These are phyloP conservation scores for Leucaena leucocephala DNA, from an alignment of 306 rosid species.

Conservation along the genomic window DNA sequence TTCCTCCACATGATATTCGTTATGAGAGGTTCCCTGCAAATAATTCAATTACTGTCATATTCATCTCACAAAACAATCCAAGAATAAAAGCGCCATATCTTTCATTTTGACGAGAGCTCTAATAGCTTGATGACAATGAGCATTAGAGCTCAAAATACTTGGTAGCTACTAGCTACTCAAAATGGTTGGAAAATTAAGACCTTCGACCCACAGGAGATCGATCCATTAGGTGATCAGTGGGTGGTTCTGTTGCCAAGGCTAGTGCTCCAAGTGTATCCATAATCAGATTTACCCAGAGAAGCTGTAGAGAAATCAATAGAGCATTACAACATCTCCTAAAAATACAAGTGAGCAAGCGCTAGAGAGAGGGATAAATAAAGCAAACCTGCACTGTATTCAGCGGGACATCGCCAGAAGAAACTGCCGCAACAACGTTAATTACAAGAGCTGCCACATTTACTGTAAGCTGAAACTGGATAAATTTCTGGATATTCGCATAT, in stretches of 20 bases:
- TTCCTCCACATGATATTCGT: constrained; percentile 98
- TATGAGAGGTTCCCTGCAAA: constrained; percentile 84
- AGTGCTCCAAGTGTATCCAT: constrained; percentile 99
- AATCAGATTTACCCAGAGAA: constrained; percentile 98
- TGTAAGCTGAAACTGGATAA: constrained; percentile 97
- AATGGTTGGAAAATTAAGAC: constrained; percentile 35
- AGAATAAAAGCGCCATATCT: constrained; percentile 4
- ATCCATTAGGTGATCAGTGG: constrained; percentile 90
- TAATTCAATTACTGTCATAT: constrained; percentile 23
- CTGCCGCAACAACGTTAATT: constrained; percentile 88
- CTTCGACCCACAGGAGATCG: constrained; percentile 82
- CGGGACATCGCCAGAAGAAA: constrained; percentile 87
- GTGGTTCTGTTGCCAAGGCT: constrained; percentile 97
- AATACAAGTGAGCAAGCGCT: constrained; percentile 21
- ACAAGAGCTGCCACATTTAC: constrained; percentile 93
- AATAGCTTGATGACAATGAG: background rate
- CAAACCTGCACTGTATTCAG: constrained; percentile 96
- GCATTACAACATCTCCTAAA: constrained; percentile 27
- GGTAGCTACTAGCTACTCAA: background rate
- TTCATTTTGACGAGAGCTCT: background rate
- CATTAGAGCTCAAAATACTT: no score
- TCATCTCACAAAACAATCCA: background rate
- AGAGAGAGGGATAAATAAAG: constrained; percentile 25
- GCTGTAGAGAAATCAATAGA: constrained; percentile 54
- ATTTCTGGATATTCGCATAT: constrained; percentile 95